Conservation (phyloP, 2,329 filamentous ascomycete species). For the Apiospora saccharicola region DNA sequence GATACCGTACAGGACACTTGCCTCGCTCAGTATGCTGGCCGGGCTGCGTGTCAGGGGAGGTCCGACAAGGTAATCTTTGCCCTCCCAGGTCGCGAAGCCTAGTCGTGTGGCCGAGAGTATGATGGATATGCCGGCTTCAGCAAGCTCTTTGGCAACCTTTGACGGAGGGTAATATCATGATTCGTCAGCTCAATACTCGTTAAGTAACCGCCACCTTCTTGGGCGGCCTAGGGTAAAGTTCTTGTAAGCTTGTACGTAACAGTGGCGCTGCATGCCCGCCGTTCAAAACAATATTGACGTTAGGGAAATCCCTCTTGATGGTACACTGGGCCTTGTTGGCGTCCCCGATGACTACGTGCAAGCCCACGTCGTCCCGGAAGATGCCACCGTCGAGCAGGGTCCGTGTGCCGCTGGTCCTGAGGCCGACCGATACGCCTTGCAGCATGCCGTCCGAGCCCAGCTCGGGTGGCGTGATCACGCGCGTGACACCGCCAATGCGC, state of each 20-base stretch:
- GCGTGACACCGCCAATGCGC: conserved; percentile 52
- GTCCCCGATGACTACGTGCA: conserved; percentile 50
- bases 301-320: conserved; percentile 45
- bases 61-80: conserved; percentile 47
- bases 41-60: conserved; percentile 51
- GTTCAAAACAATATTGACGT: conserved; percentile 46
- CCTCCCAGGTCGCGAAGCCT: conserved; percentile 45
- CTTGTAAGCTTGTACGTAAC: conserved; percentile 35
- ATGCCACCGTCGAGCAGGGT: conserved; percentile 50
- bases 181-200: not conserved
- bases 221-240: not conserved
- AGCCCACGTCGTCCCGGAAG: conserved; percentile 50
- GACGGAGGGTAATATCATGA: no score
- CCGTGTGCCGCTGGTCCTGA: conserved; percentile 47
- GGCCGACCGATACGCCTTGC: conserved; percentile 51
- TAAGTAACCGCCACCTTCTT: not conserved
- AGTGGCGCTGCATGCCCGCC: conserved; percentile 49
- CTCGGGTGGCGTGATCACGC: conserved; percentile 49
- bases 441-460: conserved; percentile 40
- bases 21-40: conserved; percentile 48
- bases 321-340: conserved; percentile 40
- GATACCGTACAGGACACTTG: conserved; percentile 48
- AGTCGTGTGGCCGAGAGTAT: conserved; percentile 50
- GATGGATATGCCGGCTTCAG: conserved; percentile 49
- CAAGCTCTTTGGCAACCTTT: conserved; percentile 49